These are phyloP conservation scores for Lasiodiplodia gonubiensis DNA, from an alignment of 2,329 filamentous ascomycete genomes.

Conservation along the genomic window DNA sequence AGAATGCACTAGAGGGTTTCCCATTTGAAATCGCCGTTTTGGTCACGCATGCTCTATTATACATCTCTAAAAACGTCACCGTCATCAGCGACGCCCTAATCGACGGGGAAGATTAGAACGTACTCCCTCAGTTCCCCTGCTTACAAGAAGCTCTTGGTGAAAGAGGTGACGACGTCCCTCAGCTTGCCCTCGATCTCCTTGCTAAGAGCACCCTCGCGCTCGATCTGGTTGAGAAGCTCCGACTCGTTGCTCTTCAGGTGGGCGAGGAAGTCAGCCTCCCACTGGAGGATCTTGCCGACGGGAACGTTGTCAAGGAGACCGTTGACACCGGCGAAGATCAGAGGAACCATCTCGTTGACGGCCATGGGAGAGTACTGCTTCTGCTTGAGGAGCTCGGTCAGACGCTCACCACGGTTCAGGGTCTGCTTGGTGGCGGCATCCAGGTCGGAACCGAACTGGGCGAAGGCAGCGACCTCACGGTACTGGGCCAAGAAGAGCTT, in stretches of 20 bases:
- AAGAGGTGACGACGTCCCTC: conserved; percentile 75
- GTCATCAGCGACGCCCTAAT: conserved; percentile 28
- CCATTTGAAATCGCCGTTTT: conserved; percentile 43
- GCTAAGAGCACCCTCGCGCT: conserved; percentile 94
- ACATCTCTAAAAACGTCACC: conserved; percentile 30
- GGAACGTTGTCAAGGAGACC: conserved; percentile 89
- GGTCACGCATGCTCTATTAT: conserved; percentile 50
- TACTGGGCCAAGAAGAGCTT: conserved; percentile 99
- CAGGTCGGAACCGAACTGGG: conserved; percentile 99
- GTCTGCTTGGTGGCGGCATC: conserved; percentile 99
- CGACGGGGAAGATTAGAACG: conserved; percentile 24
- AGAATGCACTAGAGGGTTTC: conserved; percentile 29
- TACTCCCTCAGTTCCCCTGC: conserved; percentile 29
- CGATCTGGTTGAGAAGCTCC: conserved; percentile 82
- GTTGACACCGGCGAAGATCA: conserved; percentile 99
- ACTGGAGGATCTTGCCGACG: conserved; percentile 87
- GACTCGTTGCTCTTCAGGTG: conserved; percentile 91
- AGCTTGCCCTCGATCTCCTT: conserved; percentile 89
- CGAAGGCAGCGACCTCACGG: conserved; percentile 99
- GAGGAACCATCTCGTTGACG: conserved; percentile 99
- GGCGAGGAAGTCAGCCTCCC: conserved; percentile 92
- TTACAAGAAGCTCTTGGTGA: conserved; percentile 90
- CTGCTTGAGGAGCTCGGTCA: conserved; percentile 99
- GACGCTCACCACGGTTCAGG: conserved; percentile 95
- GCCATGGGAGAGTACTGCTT: conserved; percentile 99